Evolutionary conservation across 2,329 filamentous ascomycete species (phyloP).

Genomic region (Pseudocercospora crystallina): DNA sequence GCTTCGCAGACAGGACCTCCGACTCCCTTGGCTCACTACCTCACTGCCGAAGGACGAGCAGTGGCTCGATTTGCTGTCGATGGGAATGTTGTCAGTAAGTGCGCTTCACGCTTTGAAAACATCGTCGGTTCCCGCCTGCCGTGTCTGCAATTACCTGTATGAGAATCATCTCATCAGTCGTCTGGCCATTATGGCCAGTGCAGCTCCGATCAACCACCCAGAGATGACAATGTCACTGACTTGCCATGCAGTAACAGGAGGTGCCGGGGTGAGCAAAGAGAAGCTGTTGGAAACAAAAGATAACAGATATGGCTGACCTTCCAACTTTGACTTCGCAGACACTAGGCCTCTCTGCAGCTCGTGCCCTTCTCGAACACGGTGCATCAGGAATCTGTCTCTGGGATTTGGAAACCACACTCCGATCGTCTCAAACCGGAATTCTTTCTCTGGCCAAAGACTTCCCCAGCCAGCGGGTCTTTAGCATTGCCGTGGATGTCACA

Average conservation of each 20-base stretch:
- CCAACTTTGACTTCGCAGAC: slow-evolving; percentile 32
- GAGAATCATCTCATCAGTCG: too few species aligned
- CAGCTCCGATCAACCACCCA: too few species aligned
- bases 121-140: background rate
- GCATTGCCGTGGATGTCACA: slow-evolving; percentile 60
- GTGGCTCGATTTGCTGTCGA: slow-evolving; percentile 52
- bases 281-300: too few species aligned
- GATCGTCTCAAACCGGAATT: slow-evolving; percentile 44
- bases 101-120: background rate
- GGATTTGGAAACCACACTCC: slow-evolving; percentile 53
- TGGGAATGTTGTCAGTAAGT: slow-evolving; percentile 55
- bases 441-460: slow-evolving; percentile 54
- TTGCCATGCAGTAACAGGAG: slow-evolving; percentile 58
- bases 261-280: slow-evolving; percentile 49
- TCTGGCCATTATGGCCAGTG: too few species aligned
- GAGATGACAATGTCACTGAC: background rate
- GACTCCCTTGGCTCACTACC: slow-evolving; percentile 42
- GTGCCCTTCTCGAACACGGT: slow-evolving; percentile 69
- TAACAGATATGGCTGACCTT: too few species aligned
- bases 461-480: slow-evolving; percentile 52
- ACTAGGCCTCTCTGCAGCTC: slow-evolving; percentile 58
- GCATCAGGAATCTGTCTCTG: slow-evolving; percentile 59
- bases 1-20: slow-evolving; percentile 48
- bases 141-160: too few species aligned
- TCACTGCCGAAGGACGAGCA: slow-evolving; percentile 45